These are phyloP conservation scores for Rhododendron griersonianum DNA, from an alignment of 148 eudicot genomes.

Conservation along the genomic window DNA sequence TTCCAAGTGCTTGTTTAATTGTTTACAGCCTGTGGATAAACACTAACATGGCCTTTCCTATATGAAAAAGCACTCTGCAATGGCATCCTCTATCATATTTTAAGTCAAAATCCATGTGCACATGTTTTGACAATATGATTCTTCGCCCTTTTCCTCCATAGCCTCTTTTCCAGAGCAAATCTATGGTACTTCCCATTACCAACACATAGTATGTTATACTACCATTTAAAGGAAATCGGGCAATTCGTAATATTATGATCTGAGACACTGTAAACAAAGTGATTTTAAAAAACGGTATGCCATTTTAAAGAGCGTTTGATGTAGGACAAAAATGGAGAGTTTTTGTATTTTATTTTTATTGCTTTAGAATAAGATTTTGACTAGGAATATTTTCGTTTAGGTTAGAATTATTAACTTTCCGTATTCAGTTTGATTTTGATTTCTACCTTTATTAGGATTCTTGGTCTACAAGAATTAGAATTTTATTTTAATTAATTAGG, in stretches of 20 bases:
- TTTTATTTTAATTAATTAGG: too few species aligned
- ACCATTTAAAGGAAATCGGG: not conserved
- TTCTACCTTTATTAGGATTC: too few species aligned
- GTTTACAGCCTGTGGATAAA: not conserved
- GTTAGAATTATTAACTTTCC: too few species aligned
- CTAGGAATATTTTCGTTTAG: too few species aligned
- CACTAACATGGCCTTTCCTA: not conserved
- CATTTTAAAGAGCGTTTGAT: too few species aligned
- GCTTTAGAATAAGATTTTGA: too few species aligned
- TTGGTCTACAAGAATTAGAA: too few species aligned
- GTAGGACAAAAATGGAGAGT: too few species aligned
- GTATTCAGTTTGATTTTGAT: too few species aligned
- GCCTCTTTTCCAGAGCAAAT: not conserved
- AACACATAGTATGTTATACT: too few species aligned
- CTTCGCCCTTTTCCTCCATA: not conserved
- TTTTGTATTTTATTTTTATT: too few species aligned
- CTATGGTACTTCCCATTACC: not conserved
- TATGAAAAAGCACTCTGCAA: not conserved
- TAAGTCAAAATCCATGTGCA: not conserved
- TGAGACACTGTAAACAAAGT: too few species aligned
- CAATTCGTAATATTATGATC: not conserved
- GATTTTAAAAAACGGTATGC: not conserved
- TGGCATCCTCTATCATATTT: not conserved
- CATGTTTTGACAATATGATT: not conserved
- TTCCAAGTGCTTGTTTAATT: not conserved